These are phyloP conservation scores for Talaromyces sp. DNA, from an alignment of 2,329 filamentous ascomycete genomes.

Conservation along the genomic window DNA sequence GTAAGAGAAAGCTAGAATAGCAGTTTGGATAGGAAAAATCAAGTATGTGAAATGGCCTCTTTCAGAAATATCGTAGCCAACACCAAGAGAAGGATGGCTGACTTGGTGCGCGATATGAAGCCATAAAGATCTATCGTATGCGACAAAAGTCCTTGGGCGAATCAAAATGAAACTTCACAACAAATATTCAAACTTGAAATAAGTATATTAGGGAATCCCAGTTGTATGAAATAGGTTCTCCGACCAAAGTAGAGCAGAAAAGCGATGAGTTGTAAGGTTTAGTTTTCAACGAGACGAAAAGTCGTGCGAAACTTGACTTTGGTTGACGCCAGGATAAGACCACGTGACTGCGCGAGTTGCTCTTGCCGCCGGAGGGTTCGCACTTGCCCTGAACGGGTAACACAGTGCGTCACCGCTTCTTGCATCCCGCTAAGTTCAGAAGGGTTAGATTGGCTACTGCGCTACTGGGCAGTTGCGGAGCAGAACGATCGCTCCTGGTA, in stretches of 20 bases:
- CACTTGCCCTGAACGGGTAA: neutral
- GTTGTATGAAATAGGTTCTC: neutral
- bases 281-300: neutral
- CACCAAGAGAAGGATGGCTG: neutral
- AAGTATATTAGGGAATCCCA: neutral
- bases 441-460: neutral
- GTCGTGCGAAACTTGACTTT: slow-evolving; percentile 11
- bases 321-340: slow-evolving; percentile 15
- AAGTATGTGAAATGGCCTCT: neutral
- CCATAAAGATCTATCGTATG: slow-evolving; percentile 8
- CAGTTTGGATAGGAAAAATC: neutral
- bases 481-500: slow-evolving; percentile 16
- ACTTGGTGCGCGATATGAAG: slow-evolving; percentile 1
- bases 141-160: neutral
- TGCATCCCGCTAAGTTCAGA: slow-evolving; percentile 18
- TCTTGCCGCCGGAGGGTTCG: neutral
- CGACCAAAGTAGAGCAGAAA: slow-evolving; percentile 19
- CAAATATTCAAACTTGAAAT: neutral
- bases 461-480: slow-evolving; percentile 3
- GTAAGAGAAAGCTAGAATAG: neutral
- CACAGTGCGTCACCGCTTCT: neutral
- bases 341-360: slow-evolving; percentile 26
- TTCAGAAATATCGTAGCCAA: neutral
- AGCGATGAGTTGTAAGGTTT: slow-evolving; percentile 14
- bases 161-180: neutral